Evolutionary conservation across 805 yeast species (phyloP).

Genomic region (Diddensiella transvaalensis): DNA sequence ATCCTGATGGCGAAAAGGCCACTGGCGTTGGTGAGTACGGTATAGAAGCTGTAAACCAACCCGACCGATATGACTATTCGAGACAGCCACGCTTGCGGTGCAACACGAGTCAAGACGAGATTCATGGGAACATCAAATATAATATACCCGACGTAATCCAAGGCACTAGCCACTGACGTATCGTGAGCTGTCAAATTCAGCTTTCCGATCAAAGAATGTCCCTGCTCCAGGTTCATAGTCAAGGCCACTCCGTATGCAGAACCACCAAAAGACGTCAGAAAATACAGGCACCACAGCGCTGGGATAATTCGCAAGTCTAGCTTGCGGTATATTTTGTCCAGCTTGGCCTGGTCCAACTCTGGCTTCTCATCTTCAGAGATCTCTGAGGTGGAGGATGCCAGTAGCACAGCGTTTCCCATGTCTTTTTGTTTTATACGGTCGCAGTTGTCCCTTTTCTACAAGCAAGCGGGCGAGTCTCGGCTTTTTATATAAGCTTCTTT

Average conservation of each 20-base stretch:
- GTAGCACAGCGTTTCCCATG: not conserved
- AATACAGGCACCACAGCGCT: constrained; percentile 75
- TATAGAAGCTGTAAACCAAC: constrained; percentile 68
- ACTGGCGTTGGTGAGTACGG: constrained; percentile 49
- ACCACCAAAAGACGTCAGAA: constrained; percentile 73
- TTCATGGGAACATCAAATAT: constrained; percentile 88
- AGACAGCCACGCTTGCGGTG: constrained; percentile 82
- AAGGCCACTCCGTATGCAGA: constrained; percentile 74
- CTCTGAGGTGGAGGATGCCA: not conserved
- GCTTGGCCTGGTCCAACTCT: constrained; percentile 18
- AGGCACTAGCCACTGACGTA: constrained; percentile 70
- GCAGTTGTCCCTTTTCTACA: too few species aligned
- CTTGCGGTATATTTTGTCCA: constrained; percentile 44
- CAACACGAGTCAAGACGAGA: constrained; percentile 72
- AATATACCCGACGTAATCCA: constrained; percentile 79
- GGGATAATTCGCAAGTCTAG: constrained; percentile 74
- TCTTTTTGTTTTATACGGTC: not conserved
- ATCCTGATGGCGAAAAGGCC: constrained; percentile 72
- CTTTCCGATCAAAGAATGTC: constrained; percentile 57
- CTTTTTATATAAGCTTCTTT: too few species aligned
- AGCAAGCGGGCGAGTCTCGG: too few species aligned
- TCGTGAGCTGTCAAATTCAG: constrained; percentile 53
- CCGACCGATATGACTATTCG: constrained; percentile 78
- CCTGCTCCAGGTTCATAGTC: constrained; percentile 65
- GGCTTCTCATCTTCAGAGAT: constrained; percentile 6